Base-by-base conservation (phyloP, 1,139 yeast genomes). In the Kodamaea derodonti region DNA sequence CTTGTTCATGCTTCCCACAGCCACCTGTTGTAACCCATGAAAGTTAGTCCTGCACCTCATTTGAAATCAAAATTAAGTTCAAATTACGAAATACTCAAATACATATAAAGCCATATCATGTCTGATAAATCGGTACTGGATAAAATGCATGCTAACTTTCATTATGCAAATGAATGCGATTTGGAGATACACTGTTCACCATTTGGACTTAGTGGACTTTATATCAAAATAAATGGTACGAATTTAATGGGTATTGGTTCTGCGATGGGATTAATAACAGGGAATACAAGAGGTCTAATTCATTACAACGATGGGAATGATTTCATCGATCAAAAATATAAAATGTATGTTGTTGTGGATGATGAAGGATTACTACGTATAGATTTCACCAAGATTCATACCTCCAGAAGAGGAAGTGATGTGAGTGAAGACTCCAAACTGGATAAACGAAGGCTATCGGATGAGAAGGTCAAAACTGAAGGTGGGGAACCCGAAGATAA, bases 171-270 rank as follows among this genome's bases (percentile, higher is more conserved):
- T 43, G 74, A 69, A 40, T 74, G 80, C 43, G 78, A 72, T 31
- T 51, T 75, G 27, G 80, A 75, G 48, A 69, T 73, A 23, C 79
- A 75, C 50, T 74, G 79, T 49, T 73, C 79, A 3, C 80, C 80
- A 2, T 75, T 75, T 51, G 81, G 80, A n/a, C 60, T 75, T 26
- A 65, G 75, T 29, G 80, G 80, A 9, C 51, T 74, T 12, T 75
- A 73, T 46, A 62, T 75, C 32, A 72, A 72, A 41, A 59, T 74
- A n/a, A 61, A 59, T n/a, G 78, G 74, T 4, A 69, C 77, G 3
- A 67, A 70, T 34, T 60, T 72, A 10, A 70, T 74, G 60, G 80
- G 80, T 0, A 70, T 76, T 6, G 82, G 82, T 2, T 67, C 77
- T 6, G 74, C 80, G 14, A 73, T 75, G 78, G 80, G 80, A 4